Evolutionary conservation across 2,329 filamentous ascomycete genomes (phyloP), one percentile per base, ranked within the genome.

Genomic region (Passalora sequoiae): DNA sequence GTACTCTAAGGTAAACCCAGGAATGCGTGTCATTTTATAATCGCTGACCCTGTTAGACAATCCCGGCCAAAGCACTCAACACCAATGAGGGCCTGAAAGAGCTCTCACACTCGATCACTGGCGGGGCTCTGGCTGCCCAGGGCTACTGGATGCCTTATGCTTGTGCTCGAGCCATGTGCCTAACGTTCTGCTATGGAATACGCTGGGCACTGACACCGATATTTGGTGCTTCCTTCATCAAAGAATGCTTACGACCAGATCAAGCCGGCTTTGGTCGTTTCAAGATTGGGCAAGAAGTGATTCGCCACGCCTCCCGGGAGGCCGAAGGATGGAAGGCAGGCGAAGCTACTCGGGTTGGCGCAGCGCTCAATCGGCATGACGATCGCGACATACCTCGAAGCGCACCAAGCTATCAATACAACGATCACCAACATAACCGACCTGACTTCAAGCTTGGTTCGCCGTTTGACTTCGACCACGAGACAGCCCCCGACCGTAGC

Each of bases 111-210:
- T 95, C 88, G 65, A 94, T 97, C 62, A 98, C 92, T 1, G 92
- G 92, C 19, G 92, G 92, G 5, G 83, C 89, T 21, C 81, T 97
- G 44, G 80, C 80, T 48, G 91, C 89, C 40, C 92, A 98, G 80
- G 89, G 92, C 24, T 98, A 97, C 66, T 98, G 92, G 92, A 88
- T 97, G 78, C 91, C 91, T 2, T 97, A 83, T 58, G 70, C 79
- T 28, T 94, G 89, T 54, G 92, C 92, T 35, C 84, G 78, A 66
- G 89, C 88, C 8, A 72, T 98, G 39, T 94, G 89, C 58, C 78
- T 86, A 3, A 96, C 86, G 1, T 97, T 97, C 64, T 97, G 91
- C 68, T 81, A 83, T 63, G 71, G 77, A 25, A 94, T 98, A 49
- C 83, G 91, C 10, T 83, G 83, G 45, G 89, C 86, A 0, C 70